These are phyloP conservation scores for Camelina sativa DNA, from an alignment of 345 rosid genomes.

Conservation along the genomic window DNA sequence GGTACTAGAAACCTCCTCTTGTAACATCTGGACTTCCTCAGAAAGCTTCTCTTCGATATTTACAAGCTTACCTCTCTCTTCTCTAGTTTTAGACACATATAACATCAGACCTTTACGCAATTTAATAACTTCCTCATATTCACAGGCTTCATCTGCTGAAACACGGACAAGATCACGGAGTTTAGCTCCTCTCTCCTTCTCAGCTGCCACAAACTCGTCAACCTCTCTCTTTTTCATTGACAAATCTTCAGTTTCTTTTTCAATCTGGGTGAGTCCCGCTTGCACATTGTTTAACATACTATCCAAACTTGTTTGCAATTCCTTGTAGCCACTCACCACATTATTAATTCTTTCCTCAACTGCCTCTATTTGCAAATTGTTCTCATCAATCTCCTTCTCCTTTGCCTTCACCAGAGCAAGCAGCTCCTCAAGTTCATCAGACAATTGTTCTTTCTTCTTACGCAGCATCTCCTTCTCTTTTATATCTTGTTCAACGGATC, in stretches of 20 bases:
- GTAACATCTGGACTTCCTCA: conserved; percentile 72
- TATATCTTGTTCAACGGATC: conserved; percentile 58
- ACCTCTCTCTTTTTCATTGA: conserved; percentile 60
- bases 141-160: conserved; percentile 70
- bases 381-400: conserved; percentile 70
- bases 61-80: conserved; percentile 66
- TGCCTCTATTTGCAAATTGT: conserved; percentile 56
- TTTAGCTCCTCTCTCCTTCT: conserved; percentile 61
- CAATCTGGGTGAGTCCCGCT: conserved; percentile 53
- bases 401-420: conserved; percentile 73
- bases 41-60: conserved; percentile 73
- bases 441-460: conserved; percentile 57
- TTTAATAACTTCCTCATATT: conserved; percentile 55
- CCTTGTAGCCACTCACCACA: conserved; percentile 65
- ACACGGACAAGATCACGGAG: conserved; percentile 65
- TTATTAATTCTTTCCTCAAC: conserved; percentile 61
- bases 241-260: conserved; percentile 54
- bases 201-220: conserved; percentile 52
- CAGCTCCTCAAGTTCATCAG: conserved; percentile 60
- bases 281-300: conserved; percentile 54
- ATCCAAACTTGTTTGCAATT: conserved; percentile 56
- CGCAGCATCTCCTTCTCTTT: conserved; percentile 57
- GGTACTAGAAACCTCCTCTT: conserved; percentile 64
- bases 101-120: conserved; percentile 62
- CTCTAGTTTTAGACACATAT: conserved; percentile 62